Percentiles rank a stretch among this genome's conserved stretches.
These are phyloP conservation scores for Rhynchospora pubera DNA, from an alignment of 176 grass and related monocot genomes.

Conservation along the genomic window DNA sequence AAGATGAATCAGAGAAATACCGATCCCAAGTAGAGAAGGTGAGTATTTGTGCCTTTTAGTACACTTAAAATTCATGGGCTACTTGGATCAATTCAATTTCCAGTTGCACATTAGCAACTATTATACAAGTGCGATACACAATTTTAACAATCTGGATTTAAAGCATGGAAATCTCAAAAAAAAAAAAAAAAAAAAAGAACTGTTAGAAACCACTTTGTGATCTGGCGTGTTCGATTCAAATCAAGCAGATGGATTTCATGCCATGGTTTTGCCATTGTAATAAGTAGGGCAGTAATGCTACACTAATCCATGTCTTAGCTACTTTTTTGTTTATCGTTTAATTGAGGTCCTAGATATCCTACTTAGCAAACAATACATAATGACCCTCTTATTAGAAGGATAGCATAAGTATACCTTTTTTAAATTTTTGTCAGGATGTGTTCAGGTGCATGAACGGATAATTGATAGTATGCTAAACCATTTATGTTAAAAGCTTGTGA, in stretches of 20 bases:
- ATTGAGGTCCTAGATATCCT: neutral
- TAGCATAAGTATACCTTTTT: neutral
- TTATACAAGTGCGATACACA: neutral
- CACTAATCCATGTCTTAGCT: neutral
- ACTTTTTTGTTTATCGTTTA: neutral
- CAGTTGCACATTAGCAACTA: neutral
- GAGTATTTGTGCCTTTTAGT: neutral
- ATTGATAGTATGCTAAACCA: neutral
- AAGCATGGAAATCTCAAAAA: neutral
- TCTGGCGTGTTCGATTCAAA: neutral
- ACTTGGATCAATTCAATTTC: neutral
- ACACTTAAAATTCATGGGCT: neutral
- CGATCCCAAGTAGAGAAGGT: constrained; percentile 62
- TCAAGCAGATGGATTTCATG: neutral
- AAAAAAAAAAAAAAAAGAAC: neutral
- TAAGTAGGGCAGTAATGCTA: neutral
- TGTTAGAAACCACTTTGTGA: neutral
- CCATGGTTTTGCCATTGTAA: neutral
- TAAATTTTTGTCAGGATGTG: neutral
- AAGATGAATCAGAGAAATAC: constrained; percentile 59
- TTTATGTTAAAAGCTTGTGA: neutral
- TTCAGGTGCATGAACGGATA: neutral
- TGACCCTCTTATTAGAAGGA: neutral
- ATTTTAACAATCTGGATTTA: neutral
- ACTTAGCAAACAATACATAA: neutral